Base-by-base conservation (phyloP, 352 stramenopile species). In the Phytopythium oedochilum region DNA sequence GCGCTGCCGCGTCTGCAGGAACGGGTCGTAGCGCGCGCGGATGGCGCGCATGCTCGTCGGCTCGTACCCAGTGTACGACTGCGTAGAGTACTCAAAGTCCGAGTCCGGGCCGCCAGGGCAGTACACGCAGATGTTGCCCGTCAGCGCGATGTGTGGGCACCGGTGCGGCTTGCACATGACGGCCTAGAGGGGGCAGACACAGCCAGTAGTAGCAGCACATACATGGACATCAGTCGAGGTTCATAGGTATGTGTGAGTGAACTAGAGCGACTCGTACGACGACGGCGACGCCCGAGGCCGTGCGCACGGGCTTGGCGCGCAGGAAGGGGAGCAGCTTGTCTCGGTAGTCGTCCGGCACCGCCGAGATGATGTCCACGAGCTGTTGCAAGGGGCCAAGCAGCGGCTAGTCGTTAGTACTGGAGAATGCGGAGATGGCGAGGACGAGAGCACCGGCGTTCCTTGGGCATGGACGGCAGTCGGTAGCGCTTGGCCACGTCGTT, bases 131-230 rank as follows among this genome's bases (percentile, higher is more conserved):
- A 98, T 96, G 63, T 97, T 97, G 38, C 94, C 94, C 1, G 94
- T 99, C 74, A 98, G 97, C 35, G 93, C 92, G 59, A 99, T 97
- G 73, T 99, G 96, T 7, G 96, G 95, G 73, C 96, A 99, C n/a
- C 95, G 89, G 73, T 99, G 96, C 3, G 95, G 96, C 66, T 99
- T 99, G 70, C 76, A 97, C 95, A 99, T 99, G 18, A 98, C 95
- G 0, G 96, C 95, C 68, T 83, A 56, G 6, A 39, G 15, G 36
- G 36, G 0, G 14, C 9, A 17, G 36, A 22, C 9, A 42, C 5
- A 9, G 9, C 5, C 29, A 32, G n/a, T n/a, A n/a, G n/a, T n/a
- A n/a, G n/a, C n/a, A n/a, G n/a, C n/a, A n/a, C n/a, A n/a, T n/a
- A n/a, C n/a, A n/a, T n/a, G n/a, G n/a, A n/a, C n/a, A n/a, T n/a